Evolutionary conservation across 192 early-diverging fungal species (phyloP).

Genomic region (Paraglomus occultum): DNA sequence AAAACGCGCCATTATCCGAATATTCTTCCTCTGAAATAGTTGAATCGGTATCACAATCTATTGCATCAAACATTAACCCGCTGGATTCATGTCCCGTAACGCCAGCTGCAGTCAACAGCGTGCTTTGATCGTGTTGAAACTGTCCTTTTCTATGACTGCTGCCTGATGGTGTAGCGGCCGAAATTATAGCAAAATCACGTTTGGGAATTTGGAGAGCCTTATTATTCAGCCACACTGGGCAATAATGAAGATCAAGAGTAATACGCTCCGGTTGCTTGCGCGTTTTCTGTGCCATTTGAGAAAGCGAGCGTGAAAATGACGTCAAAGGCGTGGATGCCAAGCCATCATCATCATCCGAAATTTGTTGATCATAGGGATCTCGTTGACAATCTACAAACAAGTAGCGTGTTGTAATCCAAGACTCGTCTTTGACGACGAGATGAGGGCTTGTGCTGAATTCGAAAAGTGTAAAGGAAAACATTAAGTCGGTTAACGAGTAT

Average conservation of each 20-base stretch:
- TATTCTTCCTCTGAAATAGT: slow-evolving; percentile 14
- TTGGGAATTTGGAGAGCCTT: slow-evolving; percentile 25
- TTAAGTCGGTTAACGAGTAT: not conserved
- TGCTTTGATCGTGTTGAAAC: slow-evolving; percentile 1
- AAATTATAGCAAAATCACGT: slow-evolving; percentile 26
- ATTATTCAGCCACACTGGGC: slow-evolving; percentile 22
- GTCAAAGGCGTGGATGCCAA: not conserved
- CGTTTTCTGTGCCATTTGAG: too few relatives aligned
- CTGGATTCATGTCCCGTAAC: not conserved
- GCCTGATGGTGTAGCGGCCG: not conserved
- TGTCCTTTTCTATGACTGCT: slow-evolving; percentile 1
- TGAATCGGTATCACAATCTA: slow-evolving; percentile 10
- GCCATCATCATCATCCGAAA: not conserved
- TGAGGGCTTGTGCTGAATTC: slow-evolving; percentile 35
- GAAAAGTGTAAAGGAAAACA: not conserved
- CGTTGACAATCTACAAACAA: slow-evolving; percentile 33
- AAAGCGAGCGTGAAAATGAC: too few relatives aligned
- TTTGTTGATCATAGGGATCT: slow-evolving; percentile 22
- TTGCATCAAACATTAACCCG: not conserved
- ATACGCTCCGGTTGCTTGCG: slow-evolving; percentile 5
- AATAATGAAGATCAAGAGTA: slow-evolving; percentile 7
- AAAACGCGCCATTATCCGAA: not conserved
- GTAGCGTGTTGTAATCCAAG: slow-evolving; percentile 36
- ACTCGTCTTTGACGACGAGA: slow-evolving; percentile 34
- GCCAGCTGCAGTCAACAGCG: not conserved